These are phyloP conservation scores for Euphorbia pulcherrima DNA, from an alignment of 345 rosid species.

Conservation along the genomic window DNA sequence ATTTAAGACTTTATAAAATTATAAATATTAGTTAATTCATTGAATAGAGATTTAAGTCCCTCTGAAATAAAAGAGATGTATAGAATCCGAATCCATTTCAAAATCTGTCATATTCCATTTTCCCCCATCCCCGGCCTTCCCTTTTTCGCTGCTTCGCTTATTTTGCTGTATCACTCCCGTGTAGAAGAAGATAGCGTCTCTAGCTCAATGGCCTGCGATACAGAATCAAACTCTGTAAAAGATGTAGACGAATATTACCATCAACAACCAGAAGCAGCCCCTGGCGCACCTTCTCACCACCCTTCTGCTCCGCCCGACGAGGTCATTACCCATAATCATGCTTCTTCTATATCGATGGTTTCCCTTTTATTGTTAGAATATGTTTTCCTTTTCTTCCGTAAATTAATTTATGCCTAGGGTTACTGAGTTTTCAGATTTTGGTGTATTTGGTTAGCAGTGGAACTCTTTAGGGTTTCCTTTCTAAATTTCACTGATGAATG, in stretches of 20 bases:
- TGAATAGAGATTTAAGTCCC: too few species aligned
- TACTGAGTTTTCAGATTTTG: background rate
- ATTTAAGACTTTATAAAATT: too few species aligned
- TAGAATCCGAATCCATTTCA: too few species aligned
- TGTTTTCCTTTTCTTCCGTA: too few species aligned
- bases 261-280: slow-evolving; percentile 15
- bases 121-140: background rate
- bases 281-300: slow-evolving; percentile 39
- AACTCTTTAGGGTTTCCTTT: background rate
- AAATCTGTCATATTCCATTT: too few species aligned
- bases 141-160: background rate
- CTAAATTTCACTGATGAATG: background rate
- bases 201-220: slow-evolving; percentile 25
- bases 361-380: background rate
- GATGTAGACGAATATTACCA: slow-evolving; percentile 27
- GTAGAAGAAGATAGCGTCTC: too few species aligned
- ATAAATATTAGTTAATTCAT: too few species aligned
- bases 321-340: slow-evolving; percentile 30
- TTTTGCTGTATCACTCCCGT: background rate
- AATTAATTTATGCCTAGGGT: background rate
- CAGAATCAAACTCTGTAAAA: slow-evolving; percentile 19
- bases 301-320: slow-evolving; percentile 66
- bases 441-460: background rate
- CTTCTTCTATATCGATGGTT: background rate
- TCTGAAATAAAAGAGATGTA: too few species aligned